Evolutionary conservation across 176 grass and related monocot species (phyloP).

Genomic region (bread wheat (Triticum aestivum)): IWGSC_CS_RefSeq_v2.1 NC_057801.1:659533012-659533511

Average conservation of each 20-base stretch:
- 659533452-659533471: conserved; percentile 53
- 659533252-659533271: conserved; percentile 34
- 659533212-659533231: not conserved
- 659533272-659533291: conserved; percentile 55
- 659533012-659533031: conserved; percentile 47
- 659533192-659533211: not conserved
- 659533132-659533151: conserved; percentile 39
- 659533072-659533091: conserved; percentile 31
- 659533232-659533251: conserved; percentile 40
- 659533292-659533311: conserved; percentile 30
- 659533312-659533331: conserved; percentile 59
- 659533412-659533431: conserved; percentile 42
- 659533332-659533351: conserved; percentile 52
- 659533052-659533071: conserved; percentile 52
- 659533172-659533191: conserved; percentile 33
- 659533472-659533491: conserved; percentile 33
- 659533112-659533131: conserved; percentile 48
- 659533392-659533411: conserved; percentile 29
- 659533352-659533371: not conserved
- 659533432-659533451: conserved; percentile 46
- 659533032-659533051: conserved; percentile 33
- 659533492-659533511: conserved; percentile 23
- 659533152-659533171: conserved; percentile 38
- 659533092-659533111: not conserved
- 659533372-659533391: conserved; percentile 27